Conservation (phyloP, 1,284 basidiomycete genomes). For the Bjerkandera adusta region DNA sequence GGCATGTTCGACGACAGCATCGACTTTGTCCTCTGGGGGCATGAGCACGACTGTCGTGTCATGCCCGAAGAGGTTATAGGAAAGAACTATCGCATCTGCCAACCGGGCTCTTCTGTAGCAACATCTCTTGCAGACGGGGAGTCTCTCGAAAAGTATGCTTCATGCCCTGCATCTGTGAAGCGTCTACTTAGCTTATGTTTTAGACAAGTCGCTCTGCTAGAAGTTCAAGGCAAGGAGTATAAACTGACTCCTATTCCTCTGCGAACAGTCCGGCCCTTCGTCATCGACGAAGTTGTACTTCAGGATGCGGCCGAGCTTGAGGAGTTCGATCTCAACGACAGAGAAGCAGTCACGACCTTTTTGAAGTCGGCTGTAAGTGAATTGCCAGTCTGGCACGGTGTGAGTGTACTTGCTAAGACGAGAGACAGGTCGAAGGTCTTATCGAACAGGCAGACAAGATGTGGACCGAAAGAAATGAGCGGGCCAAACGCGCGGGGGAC, state of each 20-base stretch:
- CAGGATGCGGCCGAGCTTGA: slow-evolving; percentile 75
- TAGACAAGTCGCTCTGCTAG: slow-evolving; percentile 86
- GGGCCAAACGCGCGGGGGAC: slow-evolving; percentile 66
- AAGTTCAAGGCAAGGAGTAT: slow-evolving; percentile 87
- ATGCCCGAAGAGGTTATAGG: slow-evolving; percentile 88
- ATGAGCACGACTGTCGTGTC: slow-evolving; percentile 97
- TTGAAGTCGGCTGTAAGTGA: slow-evolving; percentile 62
- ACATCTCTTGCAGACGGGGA: slow-evolving; percentile 93
- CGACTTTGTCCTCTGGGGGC: slow-evolving; percentile 95
- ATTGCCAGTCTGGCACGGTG: slow-evolving; percentile 12
- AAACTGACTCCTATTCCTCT: slow-evolving; percentile 83
- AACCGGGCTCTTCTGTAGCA: slow-evolving; percentile 95
- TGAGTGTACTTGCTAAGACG: not conserved
- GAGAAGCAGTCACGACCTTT: slow-evolving; percentile 79
- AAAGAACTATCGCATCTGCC: slow-evolving; percentile 89
- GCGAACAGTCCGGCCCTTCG: slow-evolving; percentile 92
- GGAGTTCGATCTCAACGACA: slow-evolving; percentile 73
- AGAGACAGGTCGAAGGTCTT: slow-evolving; percentile 68
- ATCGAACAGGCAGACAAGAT: slow-evolving; percentile 74
- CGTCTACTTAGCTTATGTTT: slow-evolving; percentile 6
- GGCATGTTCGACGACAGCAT: slow-evolving; percentile 96
- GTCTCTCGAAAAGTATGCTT: slow-evolving; percentile 77
- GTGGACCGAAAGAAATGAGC: slow-evolving; percentile 79
- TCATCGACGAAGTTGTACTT: slow-evolving; percentile 84
- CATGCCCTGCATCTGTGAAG: slow-evolving; percentile 1